These are phyloP conservation scores for Wickerhamomyces canadensis DNA, from an alignment of 805 yeast genomes.

Conservation along the genomic window DNA sequence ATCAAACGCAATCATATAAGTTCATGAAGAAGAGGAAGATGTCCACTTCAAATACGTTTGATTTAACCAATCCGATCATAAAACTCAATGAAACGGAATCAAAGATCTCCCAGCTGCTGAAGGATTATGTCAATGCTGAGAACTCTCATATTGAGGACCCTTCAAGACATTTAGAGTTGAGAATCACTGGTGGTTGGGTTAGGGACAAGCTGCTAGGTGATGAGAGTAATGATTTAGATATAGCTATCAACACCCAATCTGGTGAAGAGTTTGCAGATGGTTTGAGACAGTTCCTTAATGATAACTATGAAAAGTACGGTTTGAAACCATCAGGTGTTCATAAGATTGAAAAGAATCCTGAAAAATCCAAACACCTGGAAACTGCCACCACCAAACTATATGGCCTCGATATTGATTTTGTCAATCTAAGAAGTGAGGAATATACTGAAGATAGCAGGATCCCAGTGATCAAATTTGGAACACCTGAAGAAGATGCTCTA, in stretches of 20 bases:
- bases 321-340: constrained; percentile 46
- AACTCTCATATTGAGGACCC: constrained; percentile 1
- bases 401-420: constrained; percentile 88
- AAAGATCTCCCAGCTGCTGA: constrained; percentile 34
- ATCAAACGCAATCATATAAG: too few relatives aligned
- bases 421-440: constrained; percentile 81
- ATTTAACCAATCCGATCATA: constrained; percentile 19
- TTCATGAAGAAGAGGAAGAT: constrained; percentile 14
- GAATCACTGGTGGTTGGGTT: constrained; percentile 99
- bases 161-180: constrained; percentile 38
- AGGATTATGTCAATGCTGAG: constrained; percentile 29
- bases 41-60: constrained; percentile 8
- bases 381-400: constrained; percentile 89
- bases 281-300: constrained; percentile 45
- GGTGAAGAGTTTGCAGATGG: constrained; percentile 82
- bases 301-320: constrained; percentile 27
- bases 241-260: constrained; percentile 77
- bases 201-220: constrained; percentile 85
- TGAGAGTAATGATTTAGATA: constrained; percentile 82
- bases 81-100: constrained; percentile 36
- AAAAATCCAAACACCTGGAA: constrained; percentile 91
- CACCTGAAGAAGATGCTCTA: constrained; percentile 85
- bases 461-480: constrained; percentile 81
- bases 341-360: constrained; percentile 88
- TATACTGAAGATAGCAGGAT: constrained; percentile 81